phyloP scores from a whole-genome alignment of 768 basidiomycete genomes.

The Asterophora lycoperdoides region DNA sequence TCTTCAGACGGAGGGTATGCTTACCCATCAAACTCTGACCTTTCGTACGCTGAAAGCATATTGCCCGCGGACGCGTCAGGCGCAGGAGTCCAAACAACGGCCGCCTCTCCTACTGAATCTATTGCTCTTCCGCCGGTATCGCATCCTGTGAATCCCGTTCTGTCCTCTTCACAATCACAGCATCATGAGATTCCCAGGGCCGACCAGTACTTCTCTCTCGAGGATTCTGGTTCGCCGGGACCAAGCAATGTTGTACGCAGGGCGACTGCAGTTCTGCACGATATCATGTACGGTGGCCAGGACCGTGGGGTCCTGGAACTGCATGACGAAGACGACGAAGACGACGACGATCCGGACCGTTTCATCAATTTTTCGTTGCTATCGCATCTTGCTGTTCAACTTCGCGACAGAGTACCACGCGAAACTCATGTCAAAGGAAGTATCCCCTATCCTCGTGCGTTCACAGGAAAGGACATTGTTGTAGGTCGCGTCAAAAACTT shows the following conservation, averaged over 20 bases:
- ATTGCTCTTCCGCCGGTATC: background rate
- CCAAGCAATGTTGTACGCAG: slow-evolving; percentile 14
- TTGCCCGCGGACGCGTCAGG: background rate
- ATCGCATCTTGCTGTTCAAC: slow-evolving; percentile 81
- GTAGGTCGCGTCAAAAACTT: slow-evolving; percentile 41
- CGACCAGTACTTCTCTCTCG: slow-evolving; percentile 8
- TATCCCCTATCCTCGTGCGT: slow-evolving; percentile 84
- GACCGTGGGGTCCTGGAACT: slow-evolving; percentile 8
- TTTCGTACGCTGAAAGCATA: slow-evolving; percentile 12
- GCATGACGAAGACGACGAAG: slow-evolving; percentile 42
- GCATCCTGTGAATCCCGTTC: background rate
- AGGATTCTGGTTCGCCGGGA: slow-evolving; percentile 8
- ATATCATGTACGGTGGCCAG: slow-evolving; percentile 12
- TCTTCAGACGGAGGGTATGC: slow-evolving; percentile 1
- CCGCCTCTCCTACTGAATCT: slow-evolving; percentile 1
- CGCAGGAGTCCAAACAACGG: background rate
- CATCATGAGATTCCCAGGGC: slow-evolving; percentile 7
- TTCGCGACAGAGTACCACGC: slow-evolving; percentile 85
- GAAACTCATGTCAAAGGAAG: slow-evolving; percentile 92
- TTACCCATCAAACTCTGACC: slow-evolving; percentile 14
- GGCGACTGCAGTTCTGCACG: slow-evolving; percentile 16
- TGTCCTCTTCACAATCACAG: background rate
- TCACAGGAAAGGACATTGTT: slow-evolving; percentile 93
- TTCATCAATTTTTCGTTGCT: slow-evolving; percentile 88
- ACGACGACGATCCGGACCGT: slow-evolving; percentile 54